phyloP scores from a whole-genome alignment of 768 basidiomycete genomes.

The Cyathus striatus region DNA sequence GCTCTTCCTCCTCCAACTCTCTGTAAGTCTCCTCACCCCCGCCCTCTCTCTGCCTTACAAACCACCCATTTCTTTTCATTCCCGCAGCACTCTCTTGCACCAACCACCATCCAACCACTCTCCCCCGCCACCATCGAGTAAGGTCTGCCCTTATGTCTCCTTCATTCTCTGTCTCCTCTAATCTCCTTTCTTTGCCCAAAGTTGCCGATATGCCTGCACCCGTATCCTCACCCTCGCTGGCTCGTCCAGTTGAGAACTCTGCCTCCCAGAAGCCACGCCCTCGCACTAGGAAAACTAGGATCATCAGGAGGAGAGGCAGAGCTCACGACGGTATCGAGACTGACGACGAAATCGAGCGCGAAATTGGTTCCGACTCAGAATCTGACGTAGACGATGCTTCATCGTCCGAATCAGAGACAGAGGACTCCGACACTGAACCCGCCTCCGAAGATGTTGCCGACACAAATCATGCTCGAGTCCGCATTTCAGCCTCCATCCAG shows the following conservation, averaged over 20 bases:
- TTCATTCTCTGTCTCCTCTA: slow-evolving; percentile 1
- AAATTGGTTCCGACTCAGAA: slow-evolving; percentile 67
- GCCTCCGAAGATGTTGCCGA: slow-evolving; percentile 57
- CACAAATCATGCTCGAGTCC: slow-evolving; percentile 44
- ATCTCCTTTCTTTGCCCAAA: slow-evolving; percentile 14
- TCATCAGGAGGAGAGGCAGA: slow-evolving; percentile 60
- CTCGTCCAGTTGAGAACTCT: slow-evolving; percentile 23
- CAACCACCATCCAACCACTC: neutral
- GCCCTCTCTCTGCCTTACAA: slow-evolving; percentile 3
- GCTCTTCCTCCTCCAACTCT: slow-evolving; percentile 1
- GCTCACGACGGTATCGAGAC: slow-evolving; percentile 56
- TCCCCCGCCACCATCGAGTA: slow-evolving; percentile 23
- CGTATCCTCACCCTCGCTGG: slow-evolving; percentile 26
- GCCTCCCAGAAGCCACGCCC: slow-evolving; percentile 27
- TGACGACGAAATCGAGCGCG: slow-evolving; percentile 76
- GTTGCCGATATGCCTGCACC: slow-evolving; percentile 42
- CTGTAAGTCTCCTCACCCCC: neutral
- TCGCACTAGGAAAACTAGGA: slow-evolving; percentile 34
- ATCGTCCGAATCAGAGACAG: slow-evolving; percentile 53
- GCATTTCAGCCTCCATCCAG: slow-evolving; percentile 52
- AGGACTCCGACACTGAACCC: slow-evolving; percentile 66
- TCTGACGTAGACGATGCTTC: slow-evolving; percentile 59
- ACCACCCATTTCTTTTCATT: too few relatives aligned
- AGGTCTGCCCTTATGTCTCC: slow-evolving; percentile 13
- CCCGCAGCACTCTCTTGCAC: neutral